A percentile compares a stretch with the other conserved stretches of the same genome.
phyloP scores from a whole-genome alignment of 805 yeast species.

The Metschnikowia gruessii region DNA sequence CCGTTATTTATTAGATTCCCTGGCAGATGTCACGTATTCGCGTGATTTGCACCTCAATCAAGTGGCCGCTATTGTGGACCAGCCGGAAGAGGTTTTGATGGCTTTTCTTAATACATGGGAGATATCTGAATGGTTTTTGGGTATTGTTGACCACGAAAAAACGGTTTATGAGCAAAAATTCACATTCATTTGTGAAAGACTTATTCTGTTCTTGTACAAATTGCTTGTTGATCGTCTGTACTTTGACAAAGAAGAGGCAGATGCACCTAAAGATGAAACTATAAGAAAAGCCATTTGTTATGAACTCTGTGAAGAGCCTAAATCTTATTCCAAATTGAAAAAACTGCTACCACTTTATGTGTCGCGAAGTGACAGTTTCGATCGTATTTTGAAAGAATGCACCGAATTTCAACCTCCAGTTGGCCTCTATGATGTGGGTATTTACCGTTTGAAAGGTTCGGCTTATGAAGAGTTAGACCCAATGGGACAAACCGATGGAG shows the following conservation, averaged over 20 bases:
- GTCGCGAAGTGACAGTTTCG: constrained; percentile 39
- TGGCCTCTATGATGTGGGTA: constrained; percentile 55
- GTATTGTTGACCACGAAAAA: constrained; percentile 28
- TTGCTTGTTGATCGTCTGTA: constrained; percentile 38
- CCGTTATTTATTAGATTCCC: constrained; percentile 44
- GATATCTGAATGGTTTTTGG: constrained; percentile 44
- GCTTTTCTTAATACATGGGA: constrained; percentile 58
- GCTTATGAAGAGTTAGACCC: constrained; percentile 57
- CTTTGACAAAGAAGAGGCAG: constrained; percentile 19
- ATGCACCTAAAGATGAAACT: constrained; percentile 1
- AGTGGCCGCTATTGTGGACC: constrained; percentile 37
- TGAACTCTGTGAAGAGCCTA: constrained; percentile 49
- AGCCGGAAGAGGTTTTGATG: constrained; percentile 33
- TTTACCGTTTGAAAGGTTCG: constrained; percentile 63
- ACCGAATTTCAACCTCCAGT: constrained; percentile 65
- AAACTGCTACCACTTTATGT: constrained; percentile 23
- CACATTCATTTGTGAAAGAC: constrained; percentile 41
- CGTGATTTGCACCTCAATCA: constrained; percentile 49
- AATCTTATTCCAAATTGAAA: constrained; percentile 20
- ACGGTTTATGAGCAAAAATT: constrained; percentile 51
- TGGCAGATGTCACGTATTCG: constrained; percentile 40
- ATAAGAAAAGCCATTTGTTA: constrained; percentile 48
- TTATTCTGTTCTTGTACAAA: constrained; percentile 44
- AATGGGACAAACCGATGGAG: constrained; percentile 29
- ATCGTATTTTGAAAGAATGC: constrained; percentile 53